phyloP scores from a whole-genome alignment of 768 basidiomycete genomes.

The Termitomyces sp. region DNA sequence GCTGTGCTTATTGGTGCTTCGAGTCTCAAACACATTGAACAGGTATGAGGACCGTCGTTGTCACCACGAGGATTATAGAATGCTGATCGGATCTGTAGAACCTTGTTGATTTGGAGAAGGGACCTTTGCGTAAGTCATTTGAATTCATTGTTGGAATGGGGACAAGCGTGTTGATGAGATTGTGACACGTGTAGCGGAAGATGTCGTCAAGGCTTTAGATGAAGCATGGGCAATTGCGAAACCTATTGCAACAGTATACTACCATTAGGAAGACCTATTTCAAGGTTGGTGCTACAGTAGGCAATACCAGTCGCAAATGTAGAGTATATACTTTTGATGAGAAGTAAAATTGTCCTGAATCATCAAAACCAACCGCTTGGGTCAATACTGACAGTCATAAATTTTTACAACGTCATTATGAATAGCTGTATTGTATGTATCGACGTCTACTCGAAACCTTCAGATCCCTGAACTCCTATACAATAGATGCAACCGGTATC shows the following conservation, averaged over 20 bases:
- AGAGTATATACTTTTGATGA: too few relatives aligned
- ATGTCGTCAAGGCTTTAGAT: constrained; percentile 7
- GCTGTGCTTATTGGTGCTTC: constrained; percentile 42
- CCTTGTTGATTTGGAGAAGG: constrained; percentile 21
- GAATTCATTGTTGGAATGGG: background rate
- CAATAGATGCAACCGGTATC: too few relatives aligned
- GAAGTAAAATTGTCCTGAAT: too few relatives aligned
- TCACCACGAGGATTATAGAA: background rate
- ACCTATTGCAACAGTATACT: constrained; percentile 6
- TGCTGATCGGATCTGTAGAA: constrained; percentile 11
- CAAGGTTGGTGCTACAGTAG: too few relatives aligned
- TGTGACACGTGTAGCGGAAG: constrained; percentile 4
- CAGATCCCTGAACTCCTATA: too few relatives aligned
- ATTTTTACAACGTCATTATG: too few relatives aligned
- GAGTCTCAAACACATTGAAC: constrained; percentile 34
- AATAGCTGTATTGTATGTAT: too few relatives aligned
- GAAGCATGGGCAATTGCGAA: constrained; percentile 11
- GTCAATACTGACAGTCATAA: too few relatives aligned
- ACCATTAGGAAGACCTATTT: background rate
- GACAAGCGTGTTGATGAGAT: background rate
- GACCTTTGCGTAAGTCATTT: constrained; percentile 15
- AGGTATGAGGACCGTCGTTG: constrained; percentile 7
- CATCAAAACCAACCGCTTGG: too few relatives aligned
- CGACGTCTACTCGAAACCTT: too few relatives aligned
- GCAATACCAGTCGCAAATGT: too few relatives aligned